Conservation (phyloP, 305 asterid species). For the Salvia sclarea region DNA sequence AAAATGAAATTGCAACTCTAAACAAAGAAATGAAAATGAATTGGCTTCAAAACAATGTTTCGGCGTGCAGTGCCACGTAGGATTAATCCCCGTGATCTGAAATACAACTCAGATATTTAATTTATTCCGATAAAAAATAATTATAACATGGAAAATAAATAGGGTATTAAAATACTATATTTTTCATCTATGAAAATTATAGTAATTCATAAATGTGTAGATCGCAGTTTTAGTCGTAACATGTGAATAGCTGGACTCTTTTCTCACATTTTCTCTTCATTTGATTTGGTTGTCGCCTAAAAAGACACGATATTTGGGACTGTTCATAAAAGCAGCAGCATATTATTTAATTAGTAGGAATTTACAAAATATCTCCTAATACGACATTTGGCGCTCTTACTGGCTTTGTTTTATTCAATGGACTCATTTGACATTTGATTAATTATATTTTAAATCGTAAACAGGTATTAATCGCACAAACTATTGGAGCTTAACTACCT, state of each 20-base stretch:
- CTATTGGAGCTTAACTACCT: constrained; percentile 9
- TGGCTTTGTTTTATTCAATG: constrained; percentile 37
- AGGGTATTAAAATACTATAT: no score
- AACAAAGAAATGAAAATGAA: no score
- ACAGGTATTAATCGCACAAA: background rate
- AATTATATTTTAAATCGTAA: constrained; percentile 5
- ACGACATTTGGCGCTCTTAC: constrained; percentile 30
- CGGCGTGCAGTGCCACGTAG: no score
- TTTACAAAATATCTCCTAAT: background rate
- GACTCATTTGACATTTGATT: constrained; percentile 25
- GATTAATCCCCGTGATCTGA: no score
- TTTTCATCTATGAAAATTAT: no score
- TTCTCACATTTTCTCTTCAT: background rate
- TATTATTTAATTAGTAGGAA: background rate
- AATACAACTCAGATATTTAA: no score
- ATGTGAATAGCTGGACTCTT: background rate
- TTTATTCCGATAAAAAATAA: no score
- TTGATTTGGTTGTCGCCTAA: constrained; percentile 24
- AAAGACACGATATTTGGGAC: constrained; percentile 21
- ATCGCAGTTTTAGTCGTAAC: no score
- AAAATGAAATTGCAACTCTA: no score
- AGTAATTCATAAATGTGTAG: no score
- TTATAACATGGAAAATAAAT: no score
- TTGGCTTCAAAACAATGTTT: no score
- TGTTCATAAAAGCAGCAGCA: constrained; percentile 22